Base-by-base conservation (phyloP, 805 yeast genomes). In the Starmerella stellata region DNA sequence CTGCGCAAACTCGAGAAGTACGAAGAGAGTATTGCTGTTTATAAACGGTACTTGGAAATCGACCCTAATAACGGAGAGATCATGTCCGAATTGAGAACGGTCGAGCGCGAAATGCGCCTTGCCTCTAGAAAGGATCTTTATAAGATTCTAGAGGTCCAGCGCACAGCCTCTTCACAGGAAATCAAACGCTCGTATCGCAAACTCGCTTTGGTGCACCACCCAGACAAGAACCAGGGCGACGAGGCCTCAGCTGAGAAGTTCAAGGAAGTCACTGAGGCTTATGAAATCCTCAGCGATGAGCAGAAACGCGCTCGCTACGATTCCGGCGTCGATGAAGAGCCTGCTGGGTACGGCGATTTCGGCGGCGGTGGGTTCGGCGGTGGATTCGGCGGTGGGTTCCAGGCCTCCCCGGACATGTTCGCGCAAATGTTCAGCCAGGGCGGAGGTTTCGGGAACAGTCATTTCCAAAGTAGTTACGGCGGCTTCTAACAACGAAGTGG, bases 181-280 rank as follows among this genome's bases (percentile, higher is more conserved):
- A 69, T 80, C 52, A 77, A 78, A 55, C 77, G 75, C 54, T 79
- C 90, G 1, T 80, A 76, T 57, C 65, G 83, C 50, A 73, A 70
- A 50, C 66, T 73, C 48, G 92, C 92, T 3, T 65, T 79, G 42
- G 64, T 62, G 45, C 69, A 69, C 51, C 93, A 80, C 55, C 93
- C 93, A 0, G 93, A 80, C 54, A 80, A 81, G 61, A 76, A 79
- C 53, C 72, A 70, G 11, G 61, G 58, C 34, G 51, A 51, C 36
- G 64, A 55, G 38, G 93, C 78, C 56, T 95, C 93, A 14, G 90
- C 92, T 38, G 96, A 87, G 56, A 83, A 80, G 63, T 87, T 87
- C 62, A 87, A 87, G 61, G 94, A 82, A 57, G 69, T 82, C 53
- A 75, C 87, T 3, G 72, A 72, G 44, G 95, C 95, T 5, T 72